Base-by-base conservation (phyloP, 2,329 filamentous ascomycete species). In the Aciculosporium take region DNA sequence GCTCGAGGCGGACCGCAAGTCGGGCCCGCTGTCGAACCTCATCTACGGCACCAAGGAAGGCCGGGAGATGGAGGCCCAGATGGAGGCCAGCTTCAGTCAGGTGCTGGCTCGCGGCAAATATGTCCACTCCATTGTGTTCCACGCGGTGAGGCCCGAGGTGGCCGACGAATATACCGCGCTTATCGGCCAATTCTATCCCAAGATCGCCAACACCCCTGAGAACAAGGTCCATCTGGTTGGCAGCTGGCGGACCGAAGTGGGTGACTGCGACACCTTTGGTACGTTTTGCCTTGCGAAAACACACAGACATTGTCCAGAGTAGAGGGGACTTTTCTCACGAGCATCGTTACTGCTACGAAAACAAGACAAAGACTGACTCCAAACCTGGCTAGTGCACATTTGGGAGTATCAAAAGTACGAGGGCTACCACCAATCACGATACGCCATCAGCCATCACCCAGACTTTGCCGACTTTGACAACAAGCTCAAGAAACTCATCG, bases 321-420 rank as follows among this genome's bases (percentile, higher is more conserved):
- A n/a, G n/a, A n/a, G n/a, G n/a, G n/a, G n/a, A n/a, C n/a, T n/a
- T n/a, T n/a, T n/a, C n/a, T n/a, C n/a, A n/a, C n/a, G n/a, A n/a
- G n/a, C n/a, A n/a, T n/a, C n/a, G n/a, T n/a, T n/a, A n/a, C n/a
- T n/a, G n/a, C n/a, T n/a, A n/a, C n/a, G n/a, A n/a, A n/a, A n/a
- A n/a, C n/a, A n/a, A 32, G 10, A 2, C 7, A 20, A 32, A 7
- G 17, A 30, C 25, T 41, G n/a, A 41, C 32, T 9, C 2, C 13
- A 17, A 15, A 3, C 9, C 17, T 34, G 40, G 23, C 9, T 53
- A 96, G 91, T 98, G 39, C 91, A 98, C 61, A 98, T 98, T 56
- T 98, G 91, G 91, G 91, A 98, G 63, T 98, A 98, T 63, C 88
- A 96, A 64, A 82, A 88, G 54, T 98, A 96, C 65, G 74, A 88